A percentile compares a stretch with the other conserved stretches of the same genome.
phyloP scores from a whole-genome alignment of 179 eudicot genomes.

The Silene noctiflora region DNA sequence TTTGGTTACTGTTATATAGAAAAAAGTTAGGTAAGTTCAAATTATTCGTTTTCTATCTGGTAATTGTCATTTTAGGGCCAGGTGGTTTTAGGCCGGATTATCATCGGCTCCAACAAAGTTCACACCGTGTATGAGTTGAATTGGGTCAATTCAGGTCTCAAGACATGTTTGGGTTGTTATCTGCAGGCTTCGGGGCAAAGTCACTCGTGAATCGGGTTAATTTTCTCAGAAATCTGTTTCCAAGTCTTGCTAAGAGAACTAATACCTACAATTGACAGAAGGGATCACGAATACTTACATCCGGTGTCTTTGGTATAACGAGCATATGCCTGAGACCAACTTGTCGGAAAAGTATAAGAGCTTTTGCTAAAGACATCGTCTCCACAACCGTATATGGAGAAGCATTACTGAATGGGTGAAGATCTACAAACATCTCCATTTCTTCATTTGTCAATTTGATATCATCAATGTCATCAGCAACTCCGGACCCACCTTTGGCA shows the following conservation, averaged over 20 bases:
- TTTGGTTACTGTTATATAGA: too few species aligned
- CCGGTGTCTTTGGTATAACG: conserved; percentile 57
- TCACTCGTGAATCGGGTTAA: too few species aligned
- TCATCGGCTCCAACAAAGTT: too few species aligned
- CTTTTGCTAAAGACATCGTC: conserved; percentile 91
- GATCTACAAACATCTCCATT: conserved; percentile 84
- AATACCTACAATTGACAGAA: not conserved
- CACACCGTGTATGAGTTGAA: too few species aligned
- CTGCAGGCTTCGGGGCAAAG: too few species aligned
- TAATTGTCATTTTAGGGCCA: too few species aligned
- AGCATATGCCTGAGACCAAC: conserved; percentile 89
- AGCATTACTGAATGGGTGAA: conserved; percentile 77
- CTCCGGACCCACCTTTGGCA: conserved; percentile 69
- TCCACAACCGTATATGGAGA: conserved; percentile 89
- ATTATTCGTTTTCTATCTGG: too few species aligned
- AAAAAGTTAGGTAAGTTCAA: too few species aligned
- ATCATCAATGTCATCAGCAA: conserved; percentile 53
- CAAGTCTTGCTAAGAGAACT: not conserved
- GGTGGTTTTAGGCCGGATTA: too few species aligned
- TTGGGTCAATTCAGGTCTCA: too few species aligned
- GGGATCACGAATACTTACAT: conserved; percentile 46
- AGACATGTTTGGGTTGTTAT: too few species aligned
- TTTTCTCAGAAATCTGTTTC: not conserved
- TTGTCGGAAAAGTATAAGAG: conserved; percentile 74
- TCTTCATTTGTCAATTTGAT: conserved; percentile 63